Base-by-base conservation (phyloP, 2,329 filamentous ascomycete species). In the Venturia effusa region DNA sequence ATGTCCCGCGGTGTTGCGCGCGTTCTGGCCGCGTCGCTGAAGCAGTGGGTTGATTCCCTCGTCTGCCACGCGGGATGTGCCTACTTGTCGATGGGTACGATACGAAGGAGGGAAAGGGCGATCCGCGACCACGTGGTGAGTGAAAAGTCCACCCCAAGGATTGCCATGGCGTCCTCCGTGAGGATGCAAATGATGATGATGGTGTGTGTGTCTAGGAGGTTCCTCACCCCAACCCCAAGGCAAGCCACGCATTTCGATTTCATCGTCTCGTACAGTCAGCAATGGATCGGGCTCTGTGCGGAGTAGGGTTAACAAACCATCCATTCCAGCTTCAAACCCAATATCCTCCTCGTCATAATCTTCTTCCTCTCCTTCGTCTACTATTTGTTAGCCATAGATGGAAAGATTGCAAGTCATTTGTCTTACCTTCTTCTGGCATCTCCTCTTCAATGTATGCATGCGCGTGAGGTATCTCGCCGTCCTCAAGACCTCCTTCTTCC, bases 11-110 rank as follows among this genome's bases (percentile, higher is more conserved):
- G 57, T 6, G 32, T 40, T 34, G n/a, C 45, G 61, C 19, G 45
- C 43, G 17, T 45, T 45, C 13, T 37, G 34, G 6, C 61, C 61
- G 24, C 51, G 45, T 64, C 90, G 87, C 67, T 92, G 88, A 63
- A 97, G 84, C 15, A 97, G 80, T 54, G 93, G 93, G 71, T 97
- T 97, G 27, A 86, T 81, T 3, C 91, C 92, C 72, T 97, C 92
- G 67, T 96, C 91, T 40, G 83, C 81, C 34, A 80, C 80, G 64
- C 83, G 81, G 62, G 83, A 77, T 39, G 82, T 78, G 24, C 77
- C 78, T 59, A 80, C 80, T 62, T 81, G 74, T 64, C 84, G 80
- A 69, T 85, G 82, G 8, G 78, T 75, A 66, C 80, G 76, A 68
- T 83, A 79, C 62, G 75, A 59, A 40, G 63, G 65, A 45, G 65